These are phyloP conservation scores for Arthrobotrys sinensis DNA, from an alignment of 2,329 filamentous ascomycete genomes.

Conservation along the genomic window DNA sequence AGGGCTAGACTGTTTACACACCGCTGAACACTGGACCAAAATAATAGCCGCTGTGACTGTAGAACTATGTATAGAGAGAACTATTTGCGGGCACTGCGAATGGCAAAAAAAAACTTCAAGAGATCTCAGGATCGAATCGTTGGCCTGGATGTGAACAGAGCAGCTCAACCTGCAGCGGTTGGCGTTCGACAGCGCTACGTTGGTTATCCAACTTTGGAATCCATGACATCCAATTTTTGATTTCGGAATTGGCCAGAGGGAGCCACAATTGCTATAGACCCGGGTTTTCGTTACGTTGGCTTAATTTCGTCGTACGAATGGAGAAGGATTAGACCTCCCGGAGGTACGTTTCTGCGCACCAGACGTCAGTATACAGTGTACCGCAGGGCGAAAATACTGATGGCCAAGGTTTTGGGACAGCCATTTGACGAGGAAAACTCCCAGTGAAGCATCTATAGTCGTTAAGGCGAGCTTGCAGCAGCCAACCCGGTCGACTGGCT, in stretches of 20 bases:
- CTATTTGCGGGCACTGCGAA: constrained; percentile 6
- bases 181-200: constrained; percentile 16
- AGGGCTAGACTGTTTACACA: constrained; percentile 15
- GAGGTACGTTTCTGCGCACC: constrained; percentile 9
- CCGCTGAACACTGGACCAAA: constrained; percentile 22
- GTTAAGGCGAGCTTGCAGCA: constrained; percentile 10
- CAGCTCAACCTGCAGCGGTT: constrained; percentile 28
- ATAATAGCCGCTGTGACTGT: constrained; percentile 39
- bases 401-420: background rate
- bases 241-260: constrained; percentile 13
- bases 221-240: background rate
- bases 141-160: background rate
- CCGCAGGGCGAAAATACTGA: background rate
- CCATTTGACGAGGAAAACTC: background rate
- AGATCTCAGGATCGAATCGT: background rate
- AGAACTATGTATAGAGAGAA: constrained; percentile 23
- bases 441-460: constrained; percentile 21
- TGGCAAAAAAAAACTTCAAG: constrained; percentile 1
- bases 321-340: constrained; percentile 14
- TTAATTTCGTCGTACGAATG: constrained; percentile 25
- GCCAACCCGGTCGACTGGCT: constrained; percentile 23
- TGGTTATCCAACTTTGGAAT: constrained; percentile 2
- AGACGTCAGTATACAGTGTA: background rate
- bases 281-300: constrained; percentile 2
- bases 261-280: constrained; percentile 15